Base-by-base conservation (phyloP, 345 rosid species). In the Hypericum androsaemum region DNA sequence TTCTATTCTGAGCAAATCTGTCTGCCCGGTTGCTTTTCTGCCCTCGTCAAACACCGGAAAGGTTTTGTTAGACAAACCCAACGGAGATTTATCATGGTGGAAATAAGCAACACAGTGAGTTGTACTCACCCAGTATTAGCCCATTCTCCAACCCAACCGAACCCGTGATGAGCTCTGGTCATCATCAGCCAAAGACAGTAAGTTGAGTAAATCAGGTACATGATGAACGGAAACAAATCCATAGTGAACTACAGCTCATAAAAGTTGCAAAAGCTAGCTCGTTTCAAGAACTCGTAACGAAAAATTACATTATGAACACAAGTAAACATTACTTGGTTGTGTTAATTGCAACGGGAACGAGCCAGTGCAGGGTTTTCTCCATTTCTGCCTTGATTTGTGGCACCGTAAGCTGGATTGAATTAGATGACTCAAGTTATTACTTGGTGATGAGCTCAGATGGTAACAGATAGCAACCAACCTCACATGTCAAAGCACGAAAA, bases 141-240 rank as follows among this genome's bases (percentile, higher is more conserved):
- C 98, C 97, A 88, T 77, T 92, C 95, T 67, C 98, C 98, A 52
- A 92, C 98, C 98, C 98, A 92, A 43, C 98, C 98, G 62, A 92
- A 88, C 58, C 98, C 98, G 45, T 92, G 98, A 80, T 92, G 98
- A 44, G 98, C 98, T 63, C 97, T 92, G 60, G 56, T 70, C 44
- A 44, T 2, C 37, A 43, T 12, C n/a, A 43, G 50, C 59, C 12
- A 41, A 58, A 53, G 63, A 40, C 16, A 52, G 22, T 43, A 70
- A 64, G 54, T 39, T 8, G 41, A n/a, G 41, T 68, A 47, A 15
- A 50, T 12, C 51, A 39, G 61, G 37, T 11, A 46, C 51, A 49
- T 45, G 22, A 10, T 4, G 42, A 47, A 5, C 12, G 44, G 48
- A 60, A 52, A 47, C 36, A 50, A 39, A 53, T 41, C 22, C 46